These are phyloP conservation scores for Pythium aquatile DNA, from an alignment of 352 stramenopile genomes.

Conservation along the genomic window DNA sequence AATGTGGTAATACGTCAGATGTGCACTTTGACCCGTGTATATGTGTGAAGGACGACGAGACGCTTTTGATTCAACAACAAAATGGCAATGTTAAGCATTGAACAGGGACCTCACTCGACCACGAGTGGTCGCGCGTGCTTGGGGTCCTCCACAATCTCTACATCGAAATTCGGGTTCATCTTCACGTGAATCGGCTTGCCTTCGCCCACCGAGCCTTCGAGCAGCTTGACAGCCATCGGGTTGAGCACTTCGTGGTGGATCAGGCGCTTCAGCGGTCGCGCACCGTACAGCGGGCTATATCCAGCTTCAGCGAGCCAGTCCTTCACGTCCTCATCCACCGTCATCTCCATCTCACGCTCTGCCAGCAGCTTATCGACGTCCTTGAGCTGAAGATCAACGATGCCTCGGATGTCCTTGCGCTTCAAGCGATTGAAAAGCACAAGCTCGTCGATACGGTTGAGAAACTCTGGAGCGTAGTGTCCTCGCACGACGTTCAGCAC, in stretches of 20 bases:
- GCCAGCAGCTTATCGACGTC: constrained; percentile 89
- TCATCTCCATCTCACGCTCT: constrained; percentile 91
- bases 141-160: constrained; percentile 42
- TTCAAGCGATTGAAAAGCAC: constrained; percentile 97
- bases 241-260: constrained; percentile 94
- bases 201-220: constrained; percentile 74
- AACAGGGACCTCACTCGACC: constrained; percentile 23
- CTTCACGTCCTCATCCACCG: constrained; percentile 87
- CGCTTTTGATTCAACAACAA: too few relatives aligned
- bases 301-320: constrained; percentile 92
- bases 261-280: constrained; percentile 77
- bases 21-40: too few relatives aligned
- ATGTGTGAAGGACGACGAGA: too few relatives aligned
- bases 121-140: constrained; percentile 44
- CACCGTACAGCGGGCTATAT: constrained; percentile 96
- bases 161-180: constrained; percentile 46
- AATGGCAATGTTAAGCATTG: too few relatives aligned
- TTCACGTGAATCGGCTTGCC: constrained; percentile 83
- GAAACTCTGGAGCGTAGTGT: constrained; percentile 97
- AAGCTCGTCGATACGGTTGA: constrained; percentile 98
- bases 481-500: constrained; percentile 90
- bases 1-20: too few relatives aligned
- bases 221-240: constrained; percentile 90
- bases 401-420: constrained; percentile 89
- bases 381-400: constrained; percentile 94